A percentile compares a stretch with the other conserved stretches of the same genome.
Evolutionary conservation across 2,329 filamentous ascomycete species (phyloP).

Genomic region (Raffaelea deltoideospora): DNA sequence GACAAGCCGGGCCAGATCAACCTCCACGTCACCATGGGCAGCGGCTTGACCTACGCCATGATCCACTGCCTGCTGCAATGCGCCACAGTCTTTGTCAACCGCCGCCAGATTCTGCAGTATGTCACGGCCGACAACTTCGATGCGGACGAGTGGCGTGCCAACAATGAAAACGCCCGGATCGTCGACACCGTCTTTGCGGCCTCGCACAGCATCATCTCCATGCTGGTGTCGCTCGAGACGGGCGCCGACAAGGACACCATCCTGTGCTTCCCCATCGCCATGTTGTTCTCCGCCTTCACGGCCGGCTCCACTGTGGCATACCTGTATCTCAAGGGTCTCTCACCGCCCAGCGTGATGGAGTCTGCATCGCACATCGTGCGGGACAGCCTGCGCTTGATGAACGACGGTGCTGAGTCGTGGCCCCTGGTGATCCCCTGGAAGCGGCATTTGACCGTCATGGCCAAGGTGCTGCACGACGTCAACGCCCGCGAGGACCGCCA

Average conservation of each 20-base stretch:
- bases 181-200: constrained; percentile 43
- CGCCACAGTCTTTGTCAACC: constrained; percentile 45
- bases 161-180: constrained; percentile 30
- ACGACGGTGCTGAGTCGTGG: constrained; percentile 44
- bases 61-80: constrained; percentile 46
- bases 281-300: constrained; percentile 48
- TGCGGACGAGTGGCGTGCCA: constrained; percentile 34
- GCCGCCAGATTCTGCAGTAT: constrained; percentile 41
- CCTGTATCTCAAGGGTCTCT: constrained; percentile 45
- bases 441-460: constrained; percentile 45
- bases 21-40: constrained; percentile 49
- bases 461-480: constrained; percentile 41
- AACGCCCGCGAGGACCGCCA: constrained; percentile 20
- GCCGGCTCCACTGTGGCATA: constrained; percentile 46
- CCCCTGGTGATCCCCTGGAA: constrained; percentile 44
- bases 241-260: constrained; percentile 41
- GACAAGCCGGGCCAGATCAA: constrained; percentile 47
- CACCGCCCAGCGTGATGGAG: constrained; percentile 39
- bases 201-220: constrained; percentile 41
- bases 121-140: constrained; percentile 37
- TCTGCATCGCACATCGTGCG: constrained; percentile 41
- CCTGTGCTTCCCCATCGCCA: constrained; percentile 48
- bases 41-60: constrained; percentile 47
- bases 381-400: constrained; percentile 43
- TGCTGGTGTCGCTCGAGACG: constrained; percentile 38